phyloP scores from a whole-genome alignment of 768 basidiomycete species.

The Nevesoporus exiguus region DNA sequence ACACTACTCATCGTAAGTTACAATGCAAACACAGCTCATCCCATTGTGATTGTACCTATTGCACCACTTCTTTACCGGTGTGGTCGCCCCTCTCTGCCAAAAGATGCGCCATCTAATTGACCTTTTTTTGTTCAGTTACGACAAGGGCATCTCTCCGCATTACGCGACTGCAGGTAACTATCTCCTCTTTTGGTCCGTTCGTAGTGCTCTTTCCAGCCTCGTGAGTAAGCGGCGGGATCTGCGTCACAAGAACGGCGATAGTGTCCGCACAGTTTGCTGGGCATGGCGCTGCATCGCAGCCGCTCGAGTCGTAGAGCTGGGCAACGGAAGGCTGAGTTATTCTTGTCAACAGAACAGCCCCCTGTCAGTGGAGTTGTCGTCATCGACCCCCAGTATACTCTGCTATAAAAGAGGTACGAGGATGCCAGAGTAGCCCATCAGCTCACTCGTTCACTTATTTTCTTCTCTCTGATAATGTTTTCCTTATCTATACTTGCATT shows the following conservation, averaged over 20 bases:
- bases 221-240: not conserved
- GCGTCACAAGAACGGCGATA: not conserved
- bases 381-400: not conserved
- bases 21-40: not conserved
- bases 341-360: not conserved
- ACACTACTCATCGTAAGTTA: not conserved
- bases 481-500: conserved; percentile 5
- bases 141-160: not conserved
- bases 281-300: not conserved
- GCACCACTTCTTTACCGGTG: not conserved
- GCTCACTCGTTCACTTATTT: not conserved
- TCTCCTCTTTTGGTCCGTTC: not conserved
- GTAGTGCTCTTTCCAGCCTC: not conserved
- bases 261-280: not conserved
- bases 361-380: not conserved
- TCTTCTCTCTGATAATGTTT: not conserved
- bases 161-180: not conserved
- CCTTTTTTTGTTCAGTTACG: not conserved
- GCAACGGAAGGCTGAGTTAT: not conserved
- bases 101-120: not conserved
- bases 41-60: not conserved
- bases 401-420: not conserved
- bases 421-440: no score
- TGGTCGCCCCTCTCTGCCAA: not conserved
- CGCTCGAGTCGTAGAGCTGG: not conserved